These are phyloP conservation scores for Kodamaea suecica DNA, from an alignment of 1,139 yeast genomes.

Conservation along the genomic window DNA sequence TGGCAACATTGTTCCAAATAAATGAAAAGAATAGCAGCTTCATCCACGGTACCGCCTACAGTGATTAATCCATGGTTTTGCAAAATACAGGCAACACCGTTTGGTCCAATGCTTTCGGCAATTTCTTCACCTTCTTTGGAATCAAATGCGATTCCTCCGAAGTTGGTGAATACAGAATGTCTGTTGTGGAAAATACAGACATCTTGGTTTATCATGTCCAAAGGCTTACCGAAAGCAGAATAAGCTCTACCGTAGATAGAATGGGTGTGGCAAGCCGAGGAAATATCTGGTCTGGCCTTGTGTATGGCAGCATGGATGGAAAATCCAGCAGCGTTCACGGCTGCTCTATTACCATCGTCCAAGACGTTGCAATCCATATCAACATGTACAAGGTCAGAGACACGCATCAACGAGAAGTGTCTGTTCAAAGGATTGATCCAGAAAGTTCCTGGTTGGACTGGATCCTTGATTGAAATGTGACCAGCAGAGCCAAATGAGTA, in stretches of 20 bases:
- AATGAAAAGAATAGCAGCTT: conserved; percentile 72
- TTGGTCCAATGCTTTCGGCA: conserved; percentile 61
- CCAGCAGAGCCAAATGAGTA: conserved; percentile 80
- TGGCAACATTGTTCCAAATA: conserved; percentile 64
- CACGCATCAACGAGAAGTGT: conserved; percentile 68
- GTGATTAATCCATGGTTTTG: conserved; percentile 80
- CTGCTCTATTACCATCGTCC: conserved; percentile 59
- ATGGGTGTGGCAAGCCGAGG: conserved; percentile 83
- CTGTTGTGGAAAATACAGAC: conserved; percentile 63
- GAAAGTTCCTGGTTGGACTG: conserved; percentile 65
- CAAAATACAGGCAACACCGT: conserved; percentile 61
- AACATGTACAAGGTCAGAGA: conserved; percentile 72
- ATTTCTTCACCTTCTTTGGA: conserved; percentile 67
- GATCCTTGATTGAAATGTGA: conserved; percentile 77
- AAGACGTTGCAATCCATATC: conserved; percentile 68
- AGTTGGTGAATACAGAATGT: conserved; percentile 63
- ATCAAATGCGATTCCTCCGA: conserved; percentile 80
- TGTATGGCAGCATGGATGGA: conserved; percentile 76
- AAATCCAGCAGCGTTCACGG: conserved; percentile 80
- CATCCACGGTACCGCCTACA: conserved; percentile 75
- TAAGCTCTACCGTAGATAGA: conserved; percentile 74
- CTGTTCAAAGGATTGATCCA: conserved; percentile 80
- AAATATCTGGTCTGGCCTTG: conserved; percentile 72
- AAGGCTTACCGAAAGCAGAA: conserved; percentile 64
- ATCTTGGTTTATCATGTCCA: conserved; percentile 82